Percentiles rank a stretch among this genome's conserved stretches.
phyloP scores from a whole-genome alignment of 2,329 filamentous ascomycete genomes.

The Penicillium sp. region DNA sequence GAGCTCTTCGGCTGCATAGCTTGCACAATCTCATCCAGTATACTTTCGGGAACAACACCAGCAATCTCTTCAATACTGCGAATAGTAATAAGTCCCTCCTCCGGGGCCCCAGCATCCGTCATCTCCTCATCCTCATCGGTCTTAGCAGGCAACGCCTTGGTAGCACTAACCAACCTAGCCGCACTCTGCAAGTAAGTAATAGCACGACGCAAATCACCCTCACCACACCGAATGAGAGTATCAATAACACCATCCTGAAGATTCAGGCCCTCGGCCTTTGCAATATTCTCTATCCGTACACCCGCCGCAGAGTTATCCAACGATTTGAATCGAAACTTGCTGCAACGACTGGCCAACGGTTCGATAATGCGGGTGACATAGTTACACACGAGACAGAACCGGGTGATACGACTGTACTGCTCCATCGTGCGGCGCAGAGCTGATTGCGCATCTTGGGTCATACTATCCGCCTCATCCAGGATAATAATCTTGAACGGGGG shows the following conservation, averaged over 20 bases:
- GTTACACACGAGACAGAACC: conserved; percentile 97
- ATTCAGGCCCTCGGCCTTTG: conserved; percentile 70
- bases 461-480: conserved; percentile 95
- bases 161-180: conserved; percentile 78
- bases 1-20: conserved; percentile 73
- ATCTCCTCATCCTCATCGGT: conserved; percentile 63
- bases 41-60: conserved; percentile 79
- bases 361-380: conserved; percentile 99
- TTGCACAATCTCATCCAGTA: conserved; percentile 68
- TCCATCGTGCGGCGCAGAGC: conserved; percentile 96
- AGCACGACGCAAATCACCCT: conserved; percentile 92
- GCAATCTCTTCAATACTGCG: conserved; percentile 90
- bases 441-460: conserved; percentile 97
- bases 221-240: conserved; percentile 80
- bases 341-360: conserved; percentile 87
- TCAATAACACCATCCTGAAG: conserved; percentile 79
- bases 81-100: conserved; percentile 62
- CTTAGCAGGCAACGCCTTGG: conserved; percentile 40
- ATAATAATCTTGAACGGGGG: conserved; percentile 99
- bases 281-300: conserved; percentile 78
- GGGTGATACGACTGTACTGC: conserved; percentile 92
- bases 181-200: conserved; percentile 96
- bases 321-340: conserved; percentile 97
- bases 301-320: conserved; percentile 84
- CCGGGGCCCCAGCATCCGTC: conserved; percentile 56